These are phyloP conservation scores for Pichia insulana DNA, from an alignment of 805 yeast genomes.

Conservation along the genomic window DNA sequence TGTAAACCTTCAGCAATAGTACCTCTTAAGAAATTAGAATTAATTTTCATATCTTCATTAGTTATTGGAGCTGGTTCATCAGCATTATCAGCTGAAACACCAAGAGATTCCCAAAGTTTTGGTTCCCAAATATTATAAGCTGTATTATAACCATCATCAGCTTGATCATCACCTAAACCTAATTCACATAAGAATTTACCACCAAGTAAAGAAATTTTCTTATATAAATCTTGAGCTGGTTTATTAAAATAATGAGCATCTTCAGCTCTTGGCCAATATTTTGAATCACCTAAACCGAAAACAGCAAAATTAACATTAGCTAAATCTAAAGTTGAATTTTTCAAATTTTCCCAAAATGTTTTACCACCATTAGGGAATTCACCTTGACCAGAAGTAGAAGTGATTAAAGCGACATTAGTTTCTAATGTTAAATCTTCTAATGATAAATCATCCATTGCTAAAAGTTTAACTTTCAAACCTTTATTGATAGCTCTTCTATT, in stretches of 20 bases:
- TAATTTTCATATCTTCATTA: conserved; percentile 90
- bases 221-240: conserved; percentile 69
- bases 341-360: conserved; percentile 64
- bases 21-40: conserved; percentile 83
- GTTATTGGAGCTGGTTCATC: conserved; percentile 89
- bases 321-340: conserved; percentile 59
- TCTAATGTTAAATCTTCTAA: conserved; percentile 67
- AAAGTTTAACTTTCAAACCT: conserved; percentile 58
- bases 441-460: conserved; percentile 64
- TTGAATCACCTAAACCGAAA: conserved; percentile 74
- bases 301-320: conserved; percentile 49
- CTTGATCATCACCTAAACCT: conserved; percentile 96
- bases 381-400: conserved; percentile 82
- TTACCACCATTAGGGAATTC: conserved; percentile 81
- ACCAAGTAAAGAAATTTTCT: conserved; percentile 59
- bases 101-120: conserved; percentile 76
- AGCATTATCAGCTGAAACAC: conserved; percentile 79
- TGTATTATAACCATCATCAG: conserved; percentile 89
- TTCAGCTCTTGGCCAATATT: conserved; percentile 96
- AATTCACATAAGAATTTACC: conserved; percentile 64
- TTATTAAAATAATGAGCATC: conserved; percentile 91
- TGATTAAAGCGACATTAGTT: conserved; percentile 57
- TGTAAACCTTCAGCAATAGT: conserved; percentile 79
- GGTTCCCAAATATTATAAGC: conserved; percentile 88
- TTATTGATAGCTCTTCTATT: conserved; percentile 72